Conservation (phyloP, 1,284 basidiomycete genomes). For the Psilocybe mexicana region DNA sequence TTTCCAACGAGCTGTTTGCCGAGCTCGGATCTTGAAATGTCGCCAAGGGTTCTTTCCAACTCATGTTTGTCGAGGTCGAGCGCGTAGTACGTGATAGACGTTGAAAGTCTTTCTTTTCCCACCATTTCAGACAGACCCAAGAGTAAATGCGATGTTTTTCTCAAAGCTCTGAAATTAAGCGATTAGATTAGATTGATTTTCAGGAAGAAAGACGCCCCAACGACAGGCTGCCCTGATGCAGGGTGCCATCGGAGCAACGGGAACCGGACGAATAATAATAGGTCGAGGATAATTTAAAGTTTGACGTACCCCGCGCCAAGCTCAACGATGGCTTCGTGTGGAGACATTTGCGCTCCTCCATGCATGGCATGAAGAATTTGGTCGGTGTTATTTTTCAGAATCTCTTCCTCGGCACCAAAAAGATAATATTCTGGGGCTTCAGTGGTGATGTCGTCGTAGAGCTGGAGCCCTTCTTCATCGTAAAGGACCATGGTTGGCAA, state of each 20-base stretch:
- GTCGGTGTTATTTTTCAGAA: conserved; percentile 60
- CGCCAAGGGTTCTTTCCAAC: conserved; percentile 77
- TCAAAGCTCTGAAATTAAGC: conserved; percentile 62
- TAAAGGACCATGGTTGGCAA: conserved; percentile 89
- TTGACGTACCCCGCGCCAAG: conserved; percentile 83
- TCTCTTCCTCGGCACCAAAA: conserved; percentile 76
- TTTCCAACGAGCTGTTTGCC: conserved; percentile 69
- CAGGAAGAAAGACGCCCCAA: conserved; percentile 12
- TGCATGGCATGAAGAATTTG: conserved; percentile 79
- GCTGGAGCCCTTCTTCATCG: conserved; percentile 78
- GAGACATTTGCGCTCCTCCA: conserved; percentile 41
- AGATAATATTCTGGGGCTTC: conserved; percentile 87
- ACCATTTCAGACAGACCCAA: conserved; percentile 66
- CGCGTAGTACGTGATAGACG: conserved; percentile 86
- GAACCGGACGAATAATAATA: conserved; percentile 5
- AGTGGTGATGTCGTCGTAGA: conserved; percentile 86
- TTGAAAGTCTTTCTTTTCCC: conserved; percentile 31
- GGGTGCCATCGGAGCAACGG: conserved; percentile 3
- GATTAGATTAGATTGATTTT: conserved; percentile 11
- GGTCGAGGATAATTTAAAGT: background rate
- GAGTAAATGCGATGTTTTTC: conserved; percentile 90
- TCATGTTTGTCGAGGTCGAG: conserved; percentile 91
- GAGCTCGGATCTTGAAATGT: conserved; percentile 65
- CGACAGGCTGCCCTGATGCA: conserved; percentile 3
- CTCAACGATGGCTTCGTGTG: conserved; percentile 72